phyloP scores from a whole-genome alignment of 805 yeast species.

The Jamesozyma gamospora region DNA sequence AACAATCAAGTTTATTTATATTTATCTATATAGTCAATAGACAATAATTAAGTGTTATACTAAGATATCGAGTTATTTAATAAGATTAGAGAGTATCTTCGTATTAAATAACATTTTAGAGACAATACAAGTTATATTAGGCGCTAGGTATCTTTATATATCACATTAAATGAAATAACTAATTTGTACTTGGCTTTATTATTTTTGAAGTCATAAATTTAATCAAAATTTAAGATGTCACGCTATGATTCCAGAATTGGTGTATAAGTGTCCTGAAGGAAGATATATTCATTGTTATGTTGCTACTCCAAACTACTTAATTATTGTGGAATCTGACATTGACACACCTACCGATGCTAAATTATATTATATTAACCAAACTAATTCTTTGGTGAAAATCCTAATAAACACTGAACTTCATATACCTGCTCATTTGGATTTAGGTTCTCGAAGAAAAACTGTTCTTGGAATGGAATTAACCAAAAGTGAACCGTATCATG shows the following conservation, averaged over 20 bases:
- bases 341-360: slow-evolving; percentile 2
- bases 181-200: too few relatives aligned
- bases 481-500: slow-evolving; percentile 1
- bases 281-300: slow-evolving; percentile 9
- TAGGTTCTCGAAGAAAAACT: background rate
- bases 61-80: too few relatives aligned
- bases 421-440: background rate
- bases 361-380: slow-evolving; percentile 4
- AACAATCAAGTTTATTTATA: too few relatives aligned
- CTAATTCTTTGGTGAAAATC: background rate
- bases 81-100: too few relatives aligned
- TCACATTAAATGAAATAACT: too few relatives aligned
- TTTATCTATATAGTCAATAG: too few relatives aligned
- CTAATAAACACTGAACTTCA: background rate
- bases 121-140: too few relatives aligned
- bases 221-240: background rate
- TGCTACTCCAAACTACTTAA: slow-evolving; percentile 5
- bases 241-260: background rate
- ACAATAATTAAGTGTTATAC: too few relatives aligned
- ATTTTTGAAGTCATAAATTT: background rate
- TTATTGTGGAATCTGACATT: slow-evolving; percentile 8
- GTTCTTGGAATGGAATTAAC: slow-evolving; percentile 5
- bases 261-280: slow-evolving; percentile 4
- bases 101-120: too few relatives aligned
- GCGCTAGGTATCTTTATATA: too few relatives aligned